Conservation (phyloP, 129 eudicot genomes). For the Chrysanthemum makinoi region DNA sequence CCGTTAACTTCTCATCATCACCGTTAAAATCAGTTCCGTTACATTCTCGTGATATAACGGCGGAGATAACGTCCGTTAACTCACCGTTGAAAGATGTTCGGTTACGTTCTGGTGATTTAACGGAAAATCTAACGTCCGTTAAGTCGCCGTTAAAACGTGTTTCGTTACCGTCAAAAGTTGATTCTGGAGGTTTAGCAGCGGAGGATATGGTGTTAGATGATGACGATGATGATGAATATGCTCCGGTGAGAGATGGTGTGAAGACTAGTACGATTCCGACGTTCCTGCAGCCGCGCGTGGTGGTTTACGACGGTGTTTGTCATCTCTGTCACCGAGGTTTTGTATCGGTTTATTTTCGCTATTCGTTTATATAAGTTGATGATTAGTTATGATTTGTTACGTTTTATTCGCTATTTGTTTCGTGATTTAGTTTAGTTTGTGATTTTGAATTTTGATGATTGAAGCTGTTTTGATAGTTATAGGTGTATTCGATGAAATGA, state of each 20-base stretch:
- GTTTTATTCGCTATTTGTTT: too few relatives aligned
- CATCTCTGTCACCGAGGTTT: slow-evolving; percentile 90
- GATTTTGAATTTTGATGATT: too few relatives aligned
- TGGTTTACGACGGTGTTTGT: slow-evolving; percentile 87
- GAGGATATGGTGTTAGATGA: slow-evolving; percentile 34
- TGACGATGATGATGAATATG: slow-evolving; percentile 21
- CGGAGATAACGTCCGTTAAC: background rate
- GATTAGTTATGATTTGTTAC: too few relatives aligned
- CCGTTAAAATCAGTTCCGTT: too few relatives aligned
- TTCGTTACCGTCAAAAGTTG: slow-evolving; percentile 20
- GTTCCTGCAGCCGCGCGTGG: slow-evolving; percentile 76
- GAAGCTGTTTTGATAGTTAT: background rate
- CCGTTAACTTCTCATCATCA: too few relatives aligned
- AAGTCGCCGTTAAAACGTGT: too few relatives aligned
- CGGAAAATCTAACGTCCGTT: background rate
- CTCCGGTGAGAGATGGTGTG: slow-evolving; percentile 13
- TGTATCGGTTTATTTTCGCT: background rate
- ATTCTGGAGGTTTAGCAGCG: background rate
- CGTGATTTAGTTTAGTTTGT: too few relatives aligned
- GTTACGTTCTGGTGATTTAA: too few relatives aligned
- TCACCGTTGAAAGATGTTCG: too few relatives aligned
- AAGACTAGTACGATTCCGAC: slow-evolving; percentile 31
- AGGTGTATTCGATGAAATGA: background rate
- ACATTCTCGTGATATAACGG: background rate
- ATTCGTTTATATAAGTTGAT: background rate